phyloP scores from a whole-genome alignment of 2,329 filamentous ascomycete species.

The Aspergillus hiratsukae region DNA sequence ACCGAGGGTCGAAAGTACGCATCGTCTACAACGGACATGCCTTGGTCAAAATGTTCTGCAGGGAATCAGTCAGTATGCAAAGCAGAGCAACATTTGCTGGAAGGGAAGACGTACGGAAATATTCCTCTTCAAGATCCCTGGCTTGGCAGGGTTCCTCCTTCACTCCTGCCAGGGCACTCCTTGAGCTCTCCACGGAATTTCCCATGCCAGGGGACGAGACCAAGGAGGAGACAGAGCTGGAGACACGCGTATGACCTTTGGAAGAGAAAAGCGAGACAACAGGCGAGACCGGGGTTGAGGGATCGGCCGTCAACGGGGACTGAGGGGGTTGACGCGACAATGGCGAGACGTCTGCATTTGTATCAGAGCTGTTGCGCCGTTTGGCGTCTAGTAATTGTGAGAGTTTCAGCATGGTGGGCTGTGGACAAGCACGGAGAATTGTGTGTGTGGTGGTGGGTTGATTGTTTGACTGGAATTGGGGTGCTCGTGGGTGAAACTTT shows the following conservation, averaged over 20 bases:
- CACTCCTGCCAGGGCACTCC: conserved; percentile 71
- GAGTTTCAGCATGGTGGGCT: conserved; percentile 30
- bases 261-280: conserved; percentile 38
- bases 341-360: conserved; percentile 17
- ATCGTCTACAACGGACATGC: conserved; percentile 25
- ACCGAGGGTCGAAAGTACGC: conserved; percentile 23
- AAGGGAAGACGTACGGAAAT: conserved; percentile 62
- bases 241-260: conserved; percentile 36
- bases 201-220: conserved; percentile 55
- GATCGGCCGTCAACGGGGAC: conserved; percentile 30
- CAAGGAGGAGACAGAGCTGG: conserved; percentile 73
- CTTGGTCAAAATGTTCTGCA: conserved; percentile 35
- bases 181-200: conserved; percentile 49
- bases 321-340: conserved; percentile 20
- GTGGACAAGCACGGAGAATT: conserved; percentile 7
- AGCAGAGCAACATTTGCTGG: conserved; percentile 9
- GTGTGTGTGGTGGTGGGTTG: conserved; percentile 2
- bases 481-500: conserved; percentile 10
- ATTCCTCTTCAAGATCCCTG: conserved; percentile 53
- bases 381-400: conserved; percentile 32
- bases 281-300: conserved; percentile 38
- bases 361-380: conserved; percentile 26
- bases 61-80: conserved; percentile 8
- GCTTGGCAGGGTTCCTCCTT: conserved; percentile 71
- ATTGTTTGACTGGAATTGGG: conserved; percentile 2